These are phyloP conservation scores for Cercospora berteroae DNA, from an alignment of 2,329 filamentous ascomycete genomes.

Conservation along the genomic window DNA sequence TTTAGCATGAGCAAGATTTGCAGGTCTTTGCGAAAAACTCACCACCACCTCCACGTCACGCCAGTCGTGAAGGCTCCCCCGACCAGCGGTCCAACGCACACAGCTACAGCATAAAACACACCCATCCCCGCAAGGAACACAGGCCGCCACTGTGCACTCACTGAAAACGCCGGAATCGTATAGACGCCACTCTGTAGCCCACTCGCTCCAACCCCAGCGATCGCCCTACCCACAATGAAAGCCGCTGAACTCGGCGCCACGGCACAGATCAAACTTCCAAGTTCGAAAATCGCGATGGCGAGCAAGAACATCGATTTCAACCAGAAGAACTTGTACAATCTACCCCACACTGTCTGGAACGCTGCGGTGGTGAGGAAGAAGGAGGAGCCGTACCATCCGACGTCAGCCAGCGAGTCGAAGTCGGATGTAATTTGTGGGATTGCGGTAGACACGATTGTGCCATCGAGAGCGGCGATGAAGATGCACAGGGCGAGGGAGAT, in stretches of 20 bases:
- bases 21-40: neutral
- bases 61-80: neutral
- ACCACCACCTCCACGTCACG: slow-evolving; percentile 3
- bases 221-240: slow-evolving; percentile 47
- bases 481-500: neutral
- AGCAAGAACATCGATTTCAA: slow-evolving; percentile 41
- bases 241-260: slow-evolving; percentile 38
- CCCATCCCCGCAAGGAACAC: neutral
- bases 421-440: slow-evolving; percentile 45
- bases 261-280: slow-evolving; percentile 53
- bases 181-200: slow-evolving; percentile 39
- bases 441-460: slow-evolving; percentile 42
- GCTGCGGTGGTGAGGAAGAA: slow-evolving; percentile 46
- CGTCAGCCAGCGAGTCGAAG: slow-evolving; percentile 40
- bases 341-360: slow-evolving; percentile 1
- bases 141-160: neutral
- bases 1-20: no score
- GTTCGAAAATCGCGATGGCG: slow-evolving; percentile 43
- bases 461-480: slow-evolving; percentile 8
- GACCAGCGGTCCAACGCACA: neutral
- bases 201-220: slow-evolving; percentile 55
- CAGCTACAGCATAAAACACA: neutral
- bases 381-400: slow-evolving; percentile 42
- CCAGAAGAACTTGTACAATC: slow-evolving; percentile 3
- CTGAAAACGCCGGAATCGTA: neutral